A percentile compares a stretch with the other conserved stretches of the same genome.
Conservation (phyloP, 768 basidiomycete genomes). For the Dioszegia aurantiaca region DNA sequence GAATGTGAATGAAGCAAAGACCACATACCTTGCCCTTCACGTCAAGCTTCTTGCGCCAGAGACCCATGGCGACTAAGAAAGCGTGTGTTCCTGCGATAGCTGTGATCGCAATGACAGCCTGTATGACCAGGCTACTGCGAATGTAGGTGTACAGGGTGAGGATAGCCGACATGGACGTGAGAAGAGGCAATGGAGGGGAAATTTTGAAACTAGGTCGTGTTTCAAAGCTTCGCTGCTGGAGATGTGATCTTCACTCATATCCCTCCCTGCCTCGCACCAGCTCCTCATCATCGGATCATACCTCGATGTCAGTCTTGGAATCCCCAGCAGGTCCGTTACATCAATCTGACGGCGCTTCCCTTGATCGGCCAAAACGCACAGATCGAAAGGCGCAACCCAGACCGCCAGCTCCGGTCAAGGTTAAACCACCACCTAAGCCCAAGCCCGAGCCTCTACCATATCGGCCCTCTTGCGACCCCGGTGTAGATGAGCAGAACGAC, state of each 20-base stretch:
- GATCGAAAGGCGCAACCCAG: not conserved
- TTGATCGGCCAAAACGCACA: too few relatives aligned
- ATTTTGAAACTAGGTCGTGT: too few relatives aligned
- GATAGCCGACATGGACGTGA: not conserved
- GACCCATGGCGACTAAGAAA: conserved; percentile 17
- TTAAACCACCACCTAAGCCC: conserved; percentile 7
- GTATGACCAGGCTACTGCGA: not conserved
- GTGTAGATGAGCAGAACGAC: conserved; percentile 38
- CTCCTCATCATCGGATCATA: too few relatives aligned
- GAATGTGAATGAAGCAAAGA: too few relatives aligned
- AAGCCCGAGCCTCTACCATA: conserved; percentile 37
- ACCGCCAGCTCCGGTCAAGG: conserved; percentile 1
- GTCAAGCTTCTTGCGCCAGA: conserved; percentile 28
- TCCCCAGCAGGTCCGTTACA: too few relatives aligned
- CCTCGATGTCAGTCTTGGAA: too few relatives aligned
- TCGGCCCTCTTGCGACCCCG: conserved; percentile 16
- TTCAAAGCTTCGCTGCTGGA: too few relatives aligned
- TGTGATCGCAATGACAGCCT: not conserved
- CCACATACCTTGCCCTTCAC: conserved; percentile 42
- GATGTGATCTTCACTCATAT: too few relatives aligned
- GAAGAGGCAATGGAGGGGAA: too few relatives aligned
- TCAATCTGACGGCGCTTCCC: too few relatives aligned
- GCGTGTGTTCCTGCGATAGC: not conserved
- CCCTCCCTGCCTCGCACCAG: too few relatives aligned
- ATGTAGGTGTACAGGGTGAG: not conserved